A percentile compares a stretch with the other conserved stretches of the same genome.
These are phyloP conservation scores for Coniella vitis DNA, from an alignment of 2,329 filamentous ascomycete species.

Conservation along the genomic window DNA sequence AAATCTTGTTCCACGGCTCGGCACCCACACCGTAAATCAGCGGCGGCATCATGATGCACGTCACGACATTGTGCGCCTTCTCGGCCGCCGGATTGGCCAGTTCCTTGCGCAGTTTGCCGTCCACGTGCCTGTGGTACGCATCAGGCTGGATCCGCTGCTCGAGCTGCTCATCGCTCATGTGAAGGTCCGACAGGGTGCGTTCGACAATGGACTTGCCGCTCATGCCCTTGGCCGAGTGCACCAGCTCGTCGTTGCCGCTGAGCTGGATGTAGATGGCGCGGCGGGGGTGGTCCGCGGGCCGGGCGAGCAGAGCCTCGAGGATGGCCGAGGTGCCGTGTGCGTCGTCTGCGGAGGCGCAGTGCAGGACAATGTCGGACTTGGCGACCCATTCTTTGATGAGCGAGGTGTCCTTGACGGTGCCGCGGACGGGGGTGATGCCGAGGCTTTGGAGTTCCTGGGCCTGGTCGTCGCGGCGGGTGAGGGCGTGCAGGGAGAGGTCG, in stretches of 20 bases:
- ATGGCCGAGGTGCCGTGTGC: constrained; percentile 10
- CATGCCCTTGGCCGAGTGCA: constrained; percentile 5
- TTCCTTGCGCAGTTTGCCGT: constrained; percentile 8
- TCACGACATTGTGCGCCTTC: constrained; percentile 13
- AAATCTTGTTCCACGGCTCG: constrained; percentile 10
- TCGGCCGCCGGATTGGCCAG: constrained; percentile 10
- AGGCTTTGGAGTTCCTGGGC: constrained; percentile 8
- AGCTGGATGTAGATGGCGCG: constrained; percentile 16
- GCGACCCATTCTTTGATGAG: constrained; percentile 12
- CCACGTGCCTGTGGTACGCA: constrained; percentile 14
- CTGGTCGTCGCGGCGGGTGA: constrained; percentile 14
- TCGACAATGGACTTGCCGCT: constrained; percentile 1
- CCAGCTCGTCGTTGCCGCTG: constrained; percentile 17
- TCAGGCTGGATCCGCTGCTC: constrained; percentile 10
- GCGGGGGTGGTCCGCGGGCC: constrained; percentile 2
- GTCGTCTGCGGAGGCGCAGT: constrained; percentile 14
- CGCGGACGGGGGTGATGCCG: constrained; percentile 12
- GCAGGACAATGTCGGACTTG: constrained; percentile 15
- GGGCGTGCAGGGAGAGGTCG: constrained; percentile 12
- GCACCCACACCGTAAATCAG: constrained; percentile 14
- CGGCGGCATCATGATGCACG: constrained; percentile 15
- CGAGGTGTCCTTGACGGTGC: constrained; percentile 4
- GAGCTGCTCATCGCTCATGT: constrained; percentile 11
- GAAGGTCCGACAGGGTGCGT: constrained; percentile 13
- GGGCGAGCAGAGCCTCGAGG: constrained; percentile 10